A percentile compares a stretch with the other conserved stretches of the same genome.
phyloP scores from a whole-genome alignment of 2,329 filamentous ascomycete genomes.

The Scolecobasidium constrictum region DNA sequence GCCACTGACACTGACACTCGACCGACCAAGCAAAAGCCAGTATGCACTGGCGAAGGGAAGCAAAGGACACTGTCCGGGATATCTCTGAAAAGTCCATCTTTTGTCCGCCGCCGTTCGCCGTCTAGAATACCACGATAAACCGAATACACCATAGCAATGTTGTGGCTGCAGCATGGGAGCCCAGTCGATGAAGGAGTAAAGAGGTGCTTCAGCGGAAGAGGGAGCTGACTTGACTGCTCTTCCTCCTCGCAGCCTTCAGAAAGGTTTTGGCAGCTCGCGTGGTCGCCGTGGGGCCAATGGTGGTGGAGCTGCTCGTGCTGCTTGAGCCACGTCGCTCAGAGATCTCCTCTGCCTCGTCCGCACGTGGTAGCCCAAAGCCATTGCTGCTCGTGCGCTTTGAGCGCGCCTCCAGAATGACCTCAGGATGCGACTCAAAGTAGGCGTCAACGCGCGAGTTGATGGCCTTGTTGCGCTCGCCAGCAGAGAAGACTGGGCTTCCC shows the following conservation, averaged over 20 bases:
- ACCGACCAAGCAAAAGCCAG: constrained; percentile 8
- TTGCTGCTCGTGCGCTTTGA: neutral
- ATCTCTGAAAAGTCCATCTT: neutral
- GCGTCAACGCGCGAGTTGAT: constrained; percentile 9
- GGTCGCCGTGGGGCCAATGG: neutral
- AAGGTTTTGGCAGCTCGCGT: neutral
- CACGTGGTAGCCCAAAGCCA: neutral
- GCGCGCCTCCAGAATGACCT: neutral
- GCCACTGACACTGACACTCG: constrained; percentile 8
- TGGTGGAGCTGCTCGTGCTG: constrained; percentile 4
- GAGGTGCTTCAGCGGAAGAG: constrained; percentile 3
- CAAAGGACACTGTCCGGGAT: neutral
- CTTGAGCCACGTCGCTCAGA: neutral
- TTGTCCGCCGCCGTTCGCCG: neutral
- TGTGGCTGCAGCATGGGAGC: neutral
- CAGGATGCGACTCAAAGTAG: constrained; percentile 6
- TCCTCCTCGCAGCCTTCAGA: constrained; percentile 2
- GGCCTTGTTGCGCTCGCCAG: constrained; percentile 6
- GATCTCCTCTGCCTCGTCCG: constrained; percentile 1
- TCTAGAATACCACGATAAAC: neutral
- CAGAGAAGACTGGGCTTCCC: constrained; percentile 2
- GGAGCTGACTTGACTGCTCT: neutral
- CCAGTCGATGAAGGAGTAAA: neutral
- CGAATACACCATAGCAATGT: neutral
- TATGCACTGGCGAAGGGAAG: neutral